Evolutionary conservation across 805 yeast genomes (phyloP).

Genomic region (Cyberlindnera americana): DNA sequence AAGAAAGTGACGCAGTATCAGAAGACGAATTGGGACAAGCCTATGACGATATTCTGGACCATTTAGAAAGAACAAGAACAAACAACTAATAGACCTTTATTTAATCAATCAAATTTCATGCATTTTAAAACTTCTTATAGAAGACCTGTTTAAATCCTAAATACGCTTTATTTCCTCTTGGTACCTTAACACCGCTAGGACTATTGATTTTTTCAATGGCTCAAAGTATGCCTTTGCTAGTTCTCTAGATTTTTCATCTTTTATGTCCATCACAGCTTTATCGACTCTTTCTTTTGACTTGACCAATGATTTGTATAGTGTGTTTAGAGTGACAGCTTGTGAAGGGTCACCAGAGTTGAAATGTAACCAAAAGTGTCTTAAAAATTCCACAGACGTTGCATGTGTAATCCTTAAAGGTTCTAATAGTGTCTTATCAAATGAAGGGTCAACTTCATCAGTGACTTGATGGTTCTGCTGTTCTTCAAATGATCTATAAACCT

Average conservation of each 20-base stretch:
- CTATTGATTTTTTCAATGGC: slow-evolving; percentile 43
- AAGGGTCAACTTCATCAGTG: slow-evolving; percentile 30
- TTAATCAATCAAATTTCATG: neutral
- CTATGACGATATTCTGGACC: slow-evolving; percentile 40
- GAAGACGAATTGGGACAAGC: slow-evolving; percentile 28
- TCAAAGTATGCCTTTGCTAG: slow-evolving; percentile 34
- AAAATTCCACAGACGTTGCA: slow-evolving; percentile 69
- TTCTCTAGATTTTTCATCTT: slow-evolving; percentile 27
- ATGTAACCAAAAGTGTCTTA: slow-evolving; percentile 72
- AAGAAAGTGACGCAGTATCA: slow-evolving; percentile 4
- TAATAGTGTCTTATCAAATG: slow-evolving; percentile 34
- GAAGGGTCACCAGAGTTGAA: slow-evolving; percentile 47
- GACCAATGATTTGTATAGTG: slow-evolving; percentile 44
- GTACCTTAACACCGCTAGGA: slow-evolving; percentile 44
- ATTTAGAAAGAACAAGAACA: slow-evolving; percentile 33
- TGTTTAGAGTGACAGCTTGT: slow-evolving; percentile 41
- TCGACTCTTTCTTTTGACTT: slow-evolving; percentile 46
- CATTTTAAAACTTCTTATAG: too few relatives aligned
- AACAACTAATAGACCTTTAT: slow-evolving; percentile 9
- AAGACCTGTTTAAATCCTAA: too few relatives aligned
- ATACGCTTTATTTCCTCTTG: slow-evolving; percentile 27
- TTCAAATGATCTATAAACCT: slow-evolving; percentile 24
- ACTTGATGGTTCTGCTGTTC: slow-evolving; percentile 26
- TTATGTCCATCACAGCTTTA: slow-evolving; percentile 31
- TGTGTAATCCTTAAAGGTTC: slow-evolving; percentile 60